Evolutionary conservation across 2,329 filamentous ascomycete genomes (phyloP).

Genomic region (Sporothrix inflata): DNA sequence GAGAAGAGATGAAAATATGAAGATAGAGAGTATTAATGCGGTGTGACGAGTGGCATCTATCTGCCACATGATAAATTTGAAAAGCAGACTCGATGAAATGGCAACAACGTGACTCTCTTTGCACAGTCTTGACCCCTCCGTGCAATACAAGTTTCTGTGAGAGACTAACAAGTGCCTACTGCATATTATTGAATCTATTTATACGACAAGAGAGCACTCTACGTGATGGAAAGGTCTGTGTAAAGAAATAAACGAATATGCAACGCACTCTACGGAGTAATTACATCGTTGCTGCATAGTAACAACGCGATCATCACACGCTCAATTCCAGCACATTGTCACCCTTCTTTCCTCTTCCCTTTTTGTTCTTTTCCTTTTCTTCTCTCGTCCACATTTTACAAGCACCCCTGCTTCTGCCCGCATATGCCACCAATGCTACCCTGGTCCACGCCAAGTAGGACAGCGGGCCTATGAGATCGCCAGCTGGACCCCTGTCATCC

Average conservation of each 20-base stretch:
- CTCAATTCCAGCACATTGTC: not conserved
- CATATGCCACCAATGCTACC: not conserved
- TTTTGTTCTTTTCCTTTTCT: not conserved
- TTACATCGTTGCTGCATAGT: not conserved
- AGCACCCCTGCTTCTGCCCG: not conserved
- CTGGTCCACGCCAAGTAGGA: not conserved
- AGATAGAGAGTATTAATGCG: not conserved
- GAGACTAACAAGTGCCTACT: not conserved
- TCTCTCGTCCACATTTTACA: not conserved
- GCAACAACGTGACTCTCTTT: too few relatives aligned
- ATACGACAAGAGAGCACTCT: not conserved
- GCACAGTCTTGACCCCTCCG: too few relatives aligned
- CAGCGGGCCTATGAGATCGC: slow-evolving; percentile 10
- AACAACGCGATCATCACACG: not conserved
- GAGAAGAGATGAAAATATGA: too few relatives aligned
- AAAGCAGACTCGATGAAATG: not conserved
- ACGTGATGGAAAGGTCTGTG: not conserved
- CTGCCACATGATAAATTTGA: not conserved
- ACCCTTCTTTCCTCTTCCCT: not conserved
- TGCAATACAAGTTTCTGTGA: too few relatives aligned
- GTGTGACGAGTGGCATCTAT: not conserved
- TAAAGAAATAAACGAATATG: not conserved
- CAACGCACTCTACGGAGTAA: not conserved
- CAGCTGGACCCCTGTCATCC: not conserved
- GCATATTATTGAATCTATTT: not conserved